A percentile compares a stretch with the other conserved stretches of the same genome.
Evolutionary conservation across 1,284 basidiomycete genomes (phyloP).

Genomic region (Somion occarium): DNA sequence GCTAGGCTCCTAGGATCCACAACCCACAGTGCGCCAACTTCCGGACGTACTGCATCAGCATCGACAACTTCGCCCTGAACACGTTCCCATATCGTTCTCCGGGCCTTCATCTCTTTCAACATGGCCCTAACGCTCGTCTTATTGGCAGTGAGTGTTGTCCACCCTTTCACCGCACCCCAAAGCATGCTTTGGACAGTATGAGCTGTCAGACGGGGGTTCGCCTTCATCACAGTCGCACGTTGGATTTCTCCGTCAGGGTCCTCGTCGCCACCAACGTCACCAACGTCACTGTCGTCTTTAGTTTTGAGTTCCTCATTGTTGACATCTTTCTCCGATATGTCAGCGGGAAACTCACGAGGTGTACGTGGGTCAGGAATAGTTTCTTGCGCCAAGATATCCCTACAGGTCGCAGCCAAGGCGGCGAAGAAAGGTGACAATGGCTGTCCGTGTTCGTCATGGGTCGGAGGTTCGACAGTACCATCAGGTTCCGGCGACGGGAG

Average conservation of each 20-base stretch:
- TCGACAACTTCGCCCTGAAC: not conserved
- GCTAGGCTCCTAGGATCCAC: conserved; percentile 73
- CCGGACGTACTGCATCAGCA: conserved; percentile 10
- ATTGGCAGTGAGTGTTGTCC: conserved; percentile 83
- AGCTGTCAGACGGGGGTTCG: conserved; percentile 55
- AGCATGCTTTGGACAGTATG: conserved; percentile 70
- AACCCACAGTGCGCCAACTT: conserved; percentile 60
- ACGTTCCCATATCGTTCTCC: conserved; percentile 25
- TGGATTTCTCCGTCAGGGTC: conserved; percentile 35
- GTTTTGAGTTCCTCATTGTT: not conserved
- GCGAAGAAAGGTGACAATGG: conserved; percentile 35
- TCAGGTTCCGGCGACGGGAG: conserved; percentile 30
- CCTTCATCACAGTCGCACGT: conserved; percentile 48
- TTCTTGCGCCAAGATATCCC: conserved; percentile 44
- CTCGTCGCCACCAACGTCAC: conserved; percentile 1
- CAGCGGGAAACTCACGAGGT: not conserved
- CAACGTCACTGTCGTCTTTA: not conserved
- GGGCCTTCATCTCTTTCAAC: conserved; percentile 46
- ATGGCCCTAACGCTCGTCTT: conserved; percentile 73
- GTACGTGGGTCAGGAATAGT: conserved; percentile 28
- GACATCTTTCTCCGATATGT: not conserved
- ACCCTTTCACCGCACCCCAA: conserved; percentile 61
- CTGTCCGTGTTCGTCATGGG: not conserved
- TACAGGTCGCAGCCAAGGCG: conserved; percentile 44
- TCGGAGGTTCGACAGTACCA: conserved; percentile 5